phyloP scores from a whole-genome alignment of 1,139 yeast genomes.

The Scheffersomyces segobiensis region DNA sequence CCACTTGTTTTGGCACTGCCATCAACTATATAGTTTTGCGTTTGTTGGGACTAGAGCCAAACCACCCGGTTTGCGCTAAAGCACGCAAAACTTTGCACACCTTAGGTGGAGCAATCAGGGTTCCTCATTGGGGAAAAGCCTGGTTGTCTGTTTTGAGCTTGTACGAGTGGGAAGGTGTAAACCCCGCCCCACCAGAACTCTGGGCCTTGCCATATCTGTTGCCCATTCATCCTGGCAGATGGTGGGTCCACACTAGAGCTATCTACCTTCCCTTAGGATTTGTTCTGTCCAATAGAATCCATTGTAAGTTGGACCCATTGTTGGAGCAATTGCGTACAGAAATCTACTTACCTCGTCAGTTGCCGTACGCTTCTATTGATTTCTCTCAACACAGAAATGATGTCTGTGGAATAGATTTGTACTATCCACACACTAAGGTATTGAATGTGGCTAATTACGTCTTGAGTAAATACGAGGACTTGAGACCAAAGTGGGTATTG shows the following conservation, averaged over 20 bases:
- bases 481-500: slow-evolving; percentile 76
- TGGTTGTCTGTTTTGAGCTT: slow-evolving; percentile 81
- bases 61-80: slow-evolving; percentile 76
- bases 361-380: slow-evolving; percentile 65
- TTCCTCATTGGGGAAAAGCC: slow-evolving; percentile 98
- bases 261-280: slow-evolving; percentile 89
- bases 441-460: slow-evolving; percentile 64
- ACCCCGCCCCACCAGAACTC: slow-evolving; percentile 96
- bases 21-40: slow-evolving; percentile 81
- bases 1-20: slow-evolving; percentile 93
- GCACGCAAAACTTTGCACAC: slow-evolving; percentile 71
- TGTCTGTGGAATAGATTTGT: slow-evolving; percentile 89
- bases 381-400: slow-evolving; percentile 73
- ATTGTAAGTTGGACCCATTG: slow-evolving; percentile 65
- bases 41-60: slow-evolving; percentile 68
- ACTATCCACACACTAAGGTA: slow-evolving; percentile 82
- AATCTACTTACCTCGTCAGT: slow-evolving; percentile 53
- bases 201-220: slow-evolving; percentile 82
- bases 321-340: slow-evolving; percentile 69
- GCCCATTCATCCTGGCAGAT: slow-evolving; percentile 91
- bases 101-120: slow-evolving; percentile 86
- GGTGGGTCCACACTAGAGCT: slow-evolving; percentile 99
- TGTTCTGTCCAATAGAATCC: slow-evolving; percentile 56
- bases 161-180: slow-evolving; percentile 95
- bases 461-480: slow-evolving; percentile 65